Evolutionary conservation across 2,329 filamentous ascomycete species (phyloP).

Genomic region (Dendrostoma leiphaemia): DNA sequence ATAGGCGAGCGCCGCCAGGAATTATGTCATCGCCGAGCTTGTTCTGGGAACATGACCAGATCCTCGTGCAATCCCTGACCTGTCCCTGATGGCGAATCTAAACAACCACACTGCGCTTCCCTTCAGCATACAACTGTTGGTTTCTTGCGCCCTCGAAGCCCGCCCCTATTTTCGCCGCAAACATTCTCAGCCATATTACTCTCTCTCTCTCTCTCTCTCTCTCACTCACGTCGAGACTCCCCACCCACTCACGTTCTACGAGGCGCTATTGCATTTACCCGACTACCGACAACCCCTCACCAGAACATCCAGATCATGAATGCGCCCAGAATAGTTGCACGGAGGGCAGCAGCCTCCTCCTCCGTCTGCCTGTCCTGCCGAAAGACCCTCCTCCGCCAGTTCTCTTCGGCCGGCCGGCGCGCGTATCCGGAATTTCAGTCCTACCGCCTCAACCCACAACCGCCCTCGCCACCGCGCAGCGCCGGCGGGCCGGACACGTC

Average conservation of each 20-base stretch:
- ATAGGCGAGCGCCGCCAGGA: constrained; percentile 17
- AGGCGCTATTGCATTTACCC: too few relatives aligned
- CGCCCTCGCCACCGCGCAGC: constrained; percentile 38
- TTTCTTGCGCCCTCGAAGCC: too few relatives aligned
- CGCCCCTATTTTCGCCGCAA: too few relatives aligned
- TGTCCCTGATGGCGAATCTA: background rate
- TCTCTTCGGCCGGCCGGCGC: constrained; percentile 33
- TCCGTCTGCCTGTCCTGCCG: constrained; percentile 39
- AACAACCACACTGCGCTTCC: background rate
- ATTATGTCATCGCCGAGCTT: constrained; percentile 15
- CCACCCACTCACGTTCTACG: too few relatives aligned
- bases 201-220: too few relatives aligned
- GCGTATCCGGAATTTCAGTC: constrained; percentile 44
- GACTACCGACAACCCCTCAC: background rate
- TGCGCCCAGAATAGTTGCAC: constrained; percentile 32
- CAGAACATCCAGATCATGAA: constrained; percentile 37
- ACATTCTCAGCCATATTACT: too few relatives aligned
- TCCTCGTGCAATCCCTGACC: constrained; percentile 4
- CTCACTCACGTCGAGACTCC: too few relatives aligned
- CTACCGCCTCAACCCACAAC: constrained; percentile 46
- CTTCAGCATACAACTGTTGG: background rate
- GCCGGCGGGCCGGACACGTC: constrained; percentile 46
- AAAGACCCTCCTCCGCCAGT: constrained; percentile 41
- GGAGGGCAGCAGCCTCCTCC: constrained; percentile 31
- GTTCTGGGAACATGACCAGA: background rate